Evolutionary conservation across 75 land plant species (phyloP), one percentile per base, ranked within the genome.

Genomic region (Gnetum montanum): DNA sequence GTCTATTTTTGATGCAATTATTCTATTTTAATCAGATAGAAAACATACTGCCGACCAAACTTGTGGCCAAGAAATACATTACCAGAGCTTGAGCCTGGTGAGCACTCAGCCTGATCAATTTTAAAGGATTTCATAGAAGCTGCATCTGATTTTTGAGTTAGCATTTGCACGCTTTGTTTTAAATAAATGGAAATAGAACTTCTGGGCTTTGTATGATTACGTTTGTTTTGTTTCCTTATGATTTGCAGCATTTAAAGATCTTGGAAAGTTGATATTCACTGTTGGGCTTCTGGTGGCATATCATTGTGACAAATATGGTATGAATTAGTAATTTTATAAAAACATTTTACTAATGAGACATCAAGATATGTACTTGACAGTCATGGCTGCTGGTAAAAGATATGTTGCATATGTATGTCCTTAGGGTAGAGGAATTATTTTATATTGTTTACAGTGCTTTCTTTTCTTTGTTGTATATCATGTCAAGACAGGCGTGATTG

Each of bases 281-380:
- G 84, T 89, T 43, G 98, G 98, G 19, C 38, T 83, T 68, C 63
- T 88, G 62, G 27, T 89, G 59, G 96, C 98, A 66, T 60, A 68
- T 78, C 98, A 94, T 57, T 94, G 98, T 70, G 96, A 94, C 68
- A 85, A 62, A 64, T 85, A 82, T 72, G 96, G 96, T 93, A 68
- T 27, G 71, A 29, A 3, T 4, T 22, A 33, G 52, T n/a, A n/a
- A n/a, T n/a, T n/a, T n/a, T n/a, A n/a, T n/a, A n/a, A n/a, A n/a
- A n/a, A n/a, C n/a, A n/a, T n/a, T n/a, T n/a, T n/a, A n/a, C n/a
- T n/a, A n/a, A n/a, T n/a, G n/a, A n/a, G n/a, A n/a, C n/a, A n/a
- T n/a, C n/a, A n/a, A n/a, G n/a, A n/a, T n/a, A n/a, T n/a, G n/a
- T n/a, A n/a, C n/a, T n/a, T n/a, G n/a, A n/a, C n/a, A n/a, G n/a